Percentiles rank a stretch among this genome's conserved stretches.
phyloP scores from a whole-genome alignment of 257 asterid species.

The Solanum sejunctum region DNA sequence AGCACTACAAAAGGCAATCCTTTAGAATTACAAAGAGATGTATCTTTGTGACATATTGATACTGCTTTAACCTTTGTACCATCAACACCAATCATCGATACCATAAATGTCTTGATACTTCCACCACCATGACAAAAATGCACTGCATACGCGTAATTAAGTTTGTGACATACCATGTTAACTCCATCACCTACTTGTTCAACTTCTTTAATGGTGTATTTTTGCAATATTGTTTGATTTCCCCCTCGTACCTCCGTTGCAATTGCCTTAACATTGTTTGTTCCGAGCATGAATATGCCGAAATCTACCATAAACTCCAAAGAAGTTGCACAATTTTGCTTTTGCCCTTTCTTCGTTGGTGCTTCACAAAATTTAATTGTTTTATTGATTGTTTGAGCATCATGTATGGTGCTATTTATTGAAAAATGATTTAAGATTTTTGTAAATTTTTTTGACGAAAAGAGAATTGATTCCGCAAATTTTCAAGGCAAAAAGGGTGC shows the following conservation, averaged over 20 bases:
- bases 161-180: neutral
- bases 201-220: neutral
- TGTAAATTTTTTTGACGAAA: neutral
- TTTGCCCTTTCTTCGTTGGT: neutral
- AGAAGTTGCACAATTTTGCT: neutral
- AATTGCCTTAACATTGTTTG: neutral
- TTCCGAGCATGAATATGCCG: neutral
- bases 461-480: conserved; percentile 4
- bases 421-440: neutral
- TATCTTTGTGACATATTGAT: conserved; percentile 1
- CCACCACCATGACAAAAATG: neutral
- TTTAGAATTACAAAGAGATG: neutral
- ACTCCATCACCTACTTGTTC: neutral
- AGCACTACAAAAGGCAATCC: conserved; percentile 3
- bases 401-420: neutral
- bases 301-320: conserved; percentile 1
- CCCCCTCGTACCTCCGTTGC: neutral
- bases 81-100: neutral
- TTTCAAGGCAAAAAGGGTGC: conserved; percentile 3
- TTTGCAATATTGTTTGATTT: neutral
- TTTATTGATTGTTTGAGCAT: neutral
- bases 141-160: neutral
- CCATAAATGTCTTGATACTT: neutral
- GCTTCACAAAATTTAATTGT: neutral
- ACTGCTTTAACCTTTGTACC: neutral